Base-by-base conservation (phyloP, 2,329 filamentous ascomycete genomes). In the Monosporascus cannonballus region DNA sequence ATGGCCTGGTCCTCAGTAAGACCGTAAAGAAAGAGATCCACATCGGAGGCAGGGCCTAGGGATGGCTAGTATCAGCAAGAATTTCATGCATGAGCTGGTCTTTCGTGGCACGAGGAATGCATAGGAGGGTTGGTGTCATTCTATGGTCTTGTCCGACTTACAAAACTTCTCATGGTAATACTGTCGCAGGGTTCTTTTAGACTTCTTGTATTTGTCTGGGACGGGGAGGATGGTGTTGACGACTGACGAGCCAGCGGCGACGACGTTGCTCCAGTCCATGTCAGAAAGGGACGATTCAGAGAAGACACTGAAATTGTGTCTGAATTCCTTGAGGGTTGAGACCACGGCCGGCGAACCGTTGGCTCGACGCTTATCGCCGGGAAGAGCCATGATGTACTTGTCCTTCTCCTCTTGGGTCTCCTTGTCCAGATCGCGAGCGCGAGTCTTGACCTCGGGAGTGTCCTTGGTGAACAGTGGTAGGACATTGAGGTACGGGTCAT, bases 11-110 rank as follows among this genome's bases (percentile, higher is more conserved):
- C 82, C 61, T 94, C 88, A 8, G 78, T 85, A 56, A 95, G 76
- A 0, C 86, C 90, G 62, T 94, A 93, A 30, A 96, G 71, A 66
- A 96, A 96, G 2, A 96, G 76, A 66, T 95, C 90, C 9, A 96
- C 87, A 67, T 96, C 90, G 4, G 89, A 93, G 1, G 90, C 89
- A 0, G 90, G 90, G 45, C 63, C 24, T 46, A 27, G 14, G 22
- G 14, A 22, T 30, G n/a, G 5, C 17, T 24, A 27, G n/a, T 18
- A n/a, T 46, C 24, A 46, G 42, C 20, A 46, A 25, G 9, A 8
- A 18, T 27, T 46, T 3, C 25, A n/a, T 46, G 4, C 20, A 46
- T 34, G 30, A 34, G 11, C 30, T 14, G 30, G 14, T 5, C 30
- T 34, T 9, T 34, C 30, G 9, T 3, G 11, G 11, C 30, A 34